These are phyloP conservation scores for Globisporangium canariense DNA, from an alignment of 352 stramenopile species.

Conservation along the genomic window DNA sequence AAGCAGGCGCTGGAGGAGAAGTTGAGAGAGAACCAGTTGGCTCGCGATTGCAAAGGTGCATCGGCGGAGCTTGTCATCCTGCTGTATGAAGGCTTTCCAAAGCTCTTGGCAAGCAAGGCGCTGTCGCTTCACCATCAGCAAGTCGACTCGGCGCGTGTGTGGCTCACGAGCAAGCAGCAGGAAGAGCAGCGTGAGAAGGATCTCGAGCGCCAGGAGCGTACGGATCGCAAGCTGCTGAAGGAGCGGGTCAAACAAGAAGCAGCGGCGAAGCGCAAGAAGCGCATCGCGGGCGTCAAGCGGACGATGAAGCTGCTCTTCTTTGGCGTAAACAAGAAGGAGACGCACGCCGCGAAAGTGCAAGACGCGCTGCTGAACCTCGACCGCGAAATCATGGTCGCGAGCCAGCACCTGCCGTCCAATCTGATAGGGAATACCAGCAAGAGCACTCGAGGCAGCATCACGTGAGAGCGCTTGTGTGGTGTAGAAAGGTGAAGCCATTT, in stretches of 20 bases:
- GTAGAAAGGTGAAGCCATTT: slow-evolving; percentile 6
- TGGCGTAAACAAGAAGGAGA: slow-evolving; percentile 25
- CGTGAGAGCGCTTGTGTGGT: background rate
- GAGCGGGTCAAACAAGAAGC: slow-evolving; percentile 14
- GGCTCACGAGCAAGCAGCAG: slow-evolving; percentile 25
- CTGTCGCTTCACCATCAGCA: slow-evolving; percentile 32
- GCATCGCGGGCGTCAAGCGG: slow-evolving; percentile 18
- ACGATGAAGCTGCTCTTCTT: slow-evolving; percentile 24
- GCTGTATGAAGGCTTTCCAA: slow-evolving; percentile 33
- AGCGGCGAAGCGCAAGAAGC: slow-evolving; percentile 24
- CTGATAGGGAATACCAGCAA: background rate
- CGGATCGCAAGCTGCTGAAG: slow-evolving; percentile 11
- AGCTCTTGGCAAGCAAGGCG: slow-evolving; percentile 35
- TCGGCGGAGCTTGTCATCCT: slow-evolving; percentile 33
- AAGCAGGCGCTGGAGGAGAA: slow-evolving; percentile 22
- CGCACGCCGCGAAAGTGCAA: slow-evolving; percentile 24
- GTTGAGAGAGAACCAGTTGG: slow-evolving; percentile 26
- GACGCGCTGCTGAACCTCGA: slow-evolving; percentile 39
- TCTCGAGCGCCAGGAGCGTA: background rate
- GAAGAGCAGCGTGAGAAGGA: slow-evolving; percentile 24
- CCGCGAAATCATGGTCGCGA: slow-evolving; percentile 30
- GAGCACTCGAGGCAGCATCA: background rate
- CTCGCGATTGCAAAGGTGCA: slow-evolving; percentile 28
- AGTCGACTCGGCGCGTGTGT: slow-evolving; percentile 26
- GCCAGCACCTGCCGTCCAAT: slow-evolving; percentile 2